Evolutionary conservation across 2,329 filamentous ascomycete genomes (phyloP), one percentile per base, ranked within the genome.

Genomic region (Venturiaceae sp.): DNA sequence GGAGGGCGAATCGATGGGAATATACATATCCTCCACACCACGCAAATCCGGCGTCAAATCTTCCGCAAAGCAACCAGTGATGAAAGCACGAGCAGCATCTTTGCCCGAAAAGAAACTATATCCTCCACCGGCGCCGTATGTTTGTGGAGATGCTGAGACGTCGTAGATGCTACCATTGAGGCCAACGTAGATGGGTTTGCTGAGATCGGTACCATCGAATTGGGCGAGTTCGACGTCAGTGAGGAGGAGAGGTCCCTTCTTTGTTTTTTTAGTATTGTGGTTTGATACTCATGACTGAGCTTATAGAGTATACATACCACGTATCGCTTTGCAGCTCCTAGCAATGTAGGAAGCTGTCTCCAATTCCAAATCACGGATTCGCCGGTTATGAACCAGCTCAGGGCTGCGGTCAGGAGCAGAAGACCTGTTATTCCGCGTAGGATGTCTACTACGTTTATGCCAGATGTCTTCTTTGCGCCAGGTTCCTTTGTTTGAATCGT

Each of bases 41-140:
- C 88, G 83, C 70, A 96, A 75, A 74, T 99, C 94, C 3, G 88
- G 80, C 1, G 86, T 94, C 33, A 85, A 78, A 77, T 99, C 94
- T 63, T 90, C 86, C 39, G 83, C 77, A 75, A 99, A 99, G 72
- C 94, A 99, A 19, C 90, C 90, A 2, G 94, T 97, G 21, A 99
- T 85, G 72, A 91, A 99, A 21, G 86, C 90, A 53, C 94, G 86
- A 14, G 88, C 84, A 34, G 92, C 92, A 73, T 99, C 94, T 62
- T 81, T 80, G 61, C 92, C 94, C 0, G 91, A 83, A 72, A 99
- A 96, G 74, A 87, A 86, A 67, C 85, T 80, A 78, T 99, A 99
- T 37, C 84, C 84, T 4, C 92, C 94, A 30, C 90, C 91, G 0
- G 92, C 80, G 72, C 65, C 82, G 78, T 80, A 80, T 60, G 55